Percentiles rank a stretch among this genome's conserved stretches.
phyloP scores from a whole-genome alignment of 768 basidiomycete species.

The Hysterangium stoloniferum region DNA sequence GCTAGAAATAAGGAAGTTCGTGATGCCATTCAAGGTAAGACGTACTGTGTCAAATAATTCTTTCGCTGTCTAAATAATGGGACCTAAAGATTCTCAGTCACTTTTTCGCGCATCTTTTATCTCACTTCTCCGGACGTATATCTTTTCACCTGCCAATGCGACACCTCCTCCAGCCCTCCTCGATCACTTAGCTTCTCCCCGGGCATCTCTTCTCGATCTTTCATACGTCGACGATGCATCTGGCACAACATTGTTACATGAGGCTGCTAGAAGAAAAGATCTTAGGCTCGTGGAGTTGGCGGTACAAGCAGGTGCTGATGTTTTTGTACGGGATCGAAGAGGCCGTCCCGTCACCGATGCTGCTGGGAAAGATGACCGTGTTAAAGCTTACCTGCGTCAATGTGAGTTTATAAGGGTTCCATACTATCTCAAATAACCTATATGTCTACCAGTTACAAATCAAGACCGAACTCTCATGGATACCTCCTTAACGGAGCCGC shows the following conservation, averaged over 20 bases:
- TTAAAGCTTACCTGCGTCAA: conserved; percentile 76
- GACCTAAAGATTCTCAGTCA: conserved; percentile 60
- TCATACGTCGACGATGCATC: conserved; percentile 73
- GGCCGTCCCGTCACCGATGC: conserved; percentile 64
- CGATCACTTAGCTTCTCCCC: conserved; percentile 58
- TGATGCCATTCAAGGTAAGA: conserved; percentile 61
- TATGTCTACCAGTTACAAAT: conserved; percentile 52
- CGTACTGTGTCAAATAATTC: not conserved
- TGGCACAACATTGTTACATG: conserved; percentile 76
- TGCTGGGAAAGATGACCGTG: conserved; percentile 69
- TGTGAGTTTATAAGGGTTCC: conserved; percentile 39
- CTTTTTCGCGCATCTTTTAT: conserved; percentile 69
- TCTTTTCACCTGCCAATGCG: conserved; percentile 43
- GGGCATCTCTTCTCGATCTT: conserved; percentile 65
- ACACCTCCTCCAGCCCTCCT: conserved; percentile 35
- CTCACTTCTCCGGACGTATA: conserved; percentile 64
- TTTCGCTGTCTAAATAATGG: not conserved
- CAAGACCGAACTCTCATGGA: conserved; percentile 68
- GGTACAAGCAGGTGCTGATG: conserved; percentile 79
- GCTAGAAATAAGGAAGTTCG: conserved; percentile 61
- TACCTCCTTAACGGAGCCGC: conserved; percentile 41
- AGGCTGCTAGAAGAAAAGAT: conserved; percentile 77
- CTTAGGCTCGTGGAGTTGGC: conserved; percentile 76
- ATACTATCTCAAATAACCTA: not conserved
- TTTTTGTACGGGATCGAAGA: conserved; percentile 72